These are phyloP conservation scores for Fusarium kyushuense DNA, from an alignment of 2,329 filamentous ascomycete species.

Conservation along the genomic window DNA sequence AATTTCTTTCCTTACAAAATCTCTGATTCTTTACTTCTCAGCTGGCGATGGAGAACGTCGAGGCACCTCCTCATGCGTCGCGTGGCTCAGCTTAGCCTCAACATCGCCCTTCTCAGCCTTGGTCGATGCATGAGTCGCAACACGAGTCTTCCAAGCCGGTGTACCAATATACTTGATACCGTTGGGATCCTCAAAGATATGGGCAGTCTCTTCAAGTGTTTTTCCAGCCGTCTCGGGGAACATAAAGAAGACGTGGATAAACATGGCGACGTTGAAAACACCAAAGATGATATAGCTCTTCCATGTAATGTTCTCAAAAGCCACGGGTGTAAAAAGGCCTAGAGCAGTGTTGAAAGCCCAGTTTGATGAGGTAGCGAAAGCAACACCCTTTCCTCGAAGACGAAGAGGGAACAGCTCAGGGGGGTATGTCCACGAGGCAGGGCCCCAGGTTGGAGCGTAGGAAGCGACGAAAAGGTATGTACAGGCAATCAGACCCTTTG, in stretches of 20 bases:
- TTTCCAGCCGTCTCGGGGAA: slow-evolving; percentile 62
- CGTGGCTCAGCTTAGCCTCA: slow-evolving; percentile 33
- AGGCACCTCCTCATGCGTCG: slow-evolving; percentile 12
- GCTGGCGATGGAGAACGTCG: rapidly evolving
- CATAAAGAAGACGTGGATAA: slow-evolving; percentile 55
- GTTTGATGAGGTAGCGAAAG: slow-evolving; percentile 60
- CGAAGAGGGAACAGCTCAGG: slow-evolving; percentile 66
- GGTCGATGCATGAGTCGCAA: slow-evolving; percentile 13
- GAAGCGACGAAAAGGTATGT: slow-evolving; percentile 73
- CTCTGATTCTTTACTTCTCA: slow-evolving; percentile 22
- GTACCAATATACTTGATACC: slow-evolving; percentile 41
- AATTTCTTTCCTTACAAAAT: too few species aligned
- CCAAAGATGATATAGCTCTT: slow-evolving; percentile 41
- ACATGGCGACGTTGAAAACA: slow-evolving; percentile 40
- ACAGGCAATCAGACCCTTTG: slow-evolving; percentile 73
- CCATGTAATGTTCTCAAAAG: slow-evolving; percentile 46
- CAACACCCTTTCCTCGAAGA: slow-evolving; percentile 64
- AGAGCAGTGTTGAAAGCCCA: slow-evolving; percentile 58
- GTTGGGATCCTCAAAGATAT: slow-evolving; percentile 48
- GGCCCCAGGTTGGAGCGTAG: slow-evolving; percentile 60
- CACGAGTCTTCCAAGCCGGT: slow-evolving; percentile 40
- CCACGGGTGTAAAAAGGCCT: slow-evolving; percentile 50
- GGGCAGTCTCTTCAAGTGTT: slow-evolving; percentile 72
- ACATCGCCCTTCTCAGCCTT: slow-evolving; percentile 41
- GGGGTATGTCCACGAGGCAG: slow-evolving; percentile 66